Evolutionary conservation across 768 basidiomycete genomes (phyloP).

Genomic region (Termitomyces eurrhizus): DNA sequence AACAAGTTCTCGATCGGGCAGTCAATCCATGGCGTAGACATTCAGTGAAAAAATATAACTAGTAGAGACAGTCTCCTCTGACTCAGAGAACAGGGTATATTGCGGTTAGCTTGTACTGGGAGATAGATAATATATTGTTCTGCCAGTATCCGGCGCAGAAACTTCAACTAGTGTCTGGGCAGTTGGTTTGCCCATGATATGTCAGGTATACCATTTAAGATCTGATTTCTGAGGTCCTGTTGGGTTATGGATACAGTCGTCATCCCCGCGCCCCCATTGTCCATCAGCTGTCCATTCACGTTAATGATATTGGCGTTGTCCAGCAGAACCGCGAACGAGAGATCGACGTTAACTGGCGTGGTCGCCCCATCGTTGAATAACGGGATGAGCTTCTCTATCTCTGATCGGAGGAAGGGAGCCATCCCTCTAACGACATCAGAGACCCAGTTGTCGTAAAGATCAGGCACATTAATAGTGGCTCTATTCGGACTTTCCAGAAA

Average conservation of each 20-base stretch:
- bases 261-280: neutral
- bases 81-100: too few species aligned
- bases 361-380: neutral
- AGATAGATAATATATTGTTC: neutral
- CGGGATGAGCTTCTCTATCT: neutral
- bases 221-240: neutral
- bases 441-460: slow-evolving; percentile 1
- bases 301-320: neutral
- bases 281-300: neutral
- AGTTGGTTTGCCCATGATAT: neutral
- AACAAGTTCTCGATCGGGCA: too few species aligned
- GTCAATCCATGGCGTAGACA: too few species aligned
- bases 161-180: neutral
- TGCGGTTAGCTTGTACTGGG: neutral
- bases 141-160: neutral
- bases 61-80: too few species aligned
- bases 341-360: neutral
- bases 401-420: neutral
- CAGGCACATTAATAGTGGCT: neutral
- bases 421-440: neutral
- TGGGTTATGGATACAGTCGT: neutral
- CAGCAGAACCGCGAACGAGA: neutral
- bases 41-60: too few species aligned
- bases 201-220: neutral
- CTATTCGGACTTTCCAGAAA: neutral